Evolutionary conservation across 176 grass and related monocot species (phyloP).

Genomic region (Carex pumila): DNA sequence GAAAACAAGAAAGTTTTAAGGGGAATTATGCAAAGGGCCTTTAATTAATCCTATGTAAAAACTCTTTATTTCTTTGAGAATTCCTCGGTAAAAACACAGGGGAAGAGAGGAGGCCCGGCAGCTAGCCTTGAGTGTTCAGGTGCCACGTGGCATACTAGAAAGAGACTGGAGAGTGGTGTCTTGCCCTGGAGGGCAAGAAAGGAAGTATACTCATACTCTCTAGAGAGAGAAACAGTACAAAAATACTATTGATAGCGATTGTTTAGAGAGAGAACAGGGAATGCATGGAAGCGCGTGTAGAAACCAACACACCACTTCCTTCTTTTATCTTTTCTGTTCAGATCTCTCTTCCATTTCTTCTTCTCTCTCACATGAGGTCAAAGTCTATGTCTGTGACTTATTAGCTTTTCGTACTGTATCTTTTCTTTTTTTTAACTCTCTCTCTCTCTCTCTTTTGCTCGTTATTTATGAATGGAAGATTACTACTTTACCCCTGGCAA

Average conservation of each 20-base stretch:
- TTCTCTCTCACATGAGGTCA: slow-evolving; percentile 26
- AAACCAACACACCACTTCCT: neutral
- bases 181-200: slow-evolving; percentile 24
- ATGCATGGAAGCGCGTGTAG: slow-evolving; percentile 7
- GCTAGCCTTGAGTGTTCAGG: neutral
- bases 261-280: slow-evolving; percentile 14
- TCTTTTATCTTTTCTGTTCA: slow-evolving; percentile 6
- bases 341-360: neutral
- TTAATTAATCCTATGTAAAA: slow-evolving; percentile 12
- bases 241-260: neutral
- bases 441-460: neutral
- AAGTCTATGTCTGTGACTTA: slow-evolving; percentile 22
- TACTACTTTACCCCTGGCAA: neutral
- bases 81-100: neutral
- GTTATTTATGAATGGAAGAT: neutral
- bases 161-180: slow-evolving; percentile 10
- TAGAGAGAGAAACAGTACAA: slow-evolving; percentile 11
- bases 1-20: slow-evolving; percentile 11
- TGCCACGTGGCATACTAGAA: slow-evolving; percentile 25
- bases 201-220: neutral
- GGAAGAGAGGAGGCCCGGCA: neutral
- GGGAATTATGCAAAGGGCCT: slow-evolving; percentile 5
- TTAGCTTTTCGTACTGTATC: slow-evolving; percentile 31
- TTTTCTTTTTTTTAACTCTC: slow-evolving; percentile 18
- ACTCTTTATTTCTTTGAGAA: neutral